Evolutionary conservation across 495 filamentous ascomycete species (phyloP), one percentile per base, ranked within the genome.

Genomic region (Cladorrhinum samala): DNA sequence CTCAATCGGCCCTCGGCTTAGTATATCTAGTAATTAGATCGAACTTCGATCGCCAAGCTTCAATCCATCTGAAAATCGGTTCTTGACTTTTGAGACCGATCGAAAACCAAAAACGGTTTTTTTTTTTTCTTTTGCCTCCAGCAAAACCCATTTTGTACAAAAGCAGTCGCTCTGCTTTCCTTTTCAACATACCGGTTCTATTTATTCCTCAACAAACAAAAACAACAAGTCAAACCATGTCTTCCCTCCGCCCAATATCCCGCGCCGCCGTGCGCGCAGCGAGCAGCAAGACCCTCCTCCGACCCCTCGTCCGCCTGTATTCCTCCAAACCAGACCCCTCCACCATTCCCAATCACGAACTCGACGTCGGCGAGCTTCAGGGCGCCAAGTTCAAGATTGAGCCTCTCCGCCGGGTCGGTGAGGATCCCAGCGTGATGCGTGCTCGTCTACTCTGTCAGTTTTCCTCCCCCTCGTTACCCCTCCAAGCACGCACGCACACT

Each of bases 321-420:
- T n/a, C 40, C 41, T 7, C 42, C 46, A 24, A 25, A 42, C 23
- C 46, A 19, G 20, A 47, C 24, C 46, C 41, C 19, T 23, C 13
- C 45, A 39, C n/a, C 43, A 45, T 6, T 38, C 50, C 53, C 6
- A 33, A 14, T 9, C 55, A 43, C 39, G 93, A 96, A 52, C 78
- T 97, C 46, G 87, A 72, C 2, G 91, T 97, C 53, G 93, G 93
- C 52, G 91, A 96, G 75, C 84, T 97, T 69, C 82, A 93, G 57
- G 89, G 90, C 59, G 90, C 83, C 41, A 83, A 79, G 23, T 95
- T 97, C 73, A 87, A 83, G 63, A 82, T 98, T 62, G 89, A 96
- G 78, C 94, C 93, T 3, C 68, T 96, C 52, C 78, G 86, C 50
- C 77, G 93, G 38, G 76, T 72, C 5, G 89, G 88, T 46, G 93